phyloP scores from a whole-genome alignment of 176 grass and related monocot genomes.

The maize (Zea mays) region DNA sequence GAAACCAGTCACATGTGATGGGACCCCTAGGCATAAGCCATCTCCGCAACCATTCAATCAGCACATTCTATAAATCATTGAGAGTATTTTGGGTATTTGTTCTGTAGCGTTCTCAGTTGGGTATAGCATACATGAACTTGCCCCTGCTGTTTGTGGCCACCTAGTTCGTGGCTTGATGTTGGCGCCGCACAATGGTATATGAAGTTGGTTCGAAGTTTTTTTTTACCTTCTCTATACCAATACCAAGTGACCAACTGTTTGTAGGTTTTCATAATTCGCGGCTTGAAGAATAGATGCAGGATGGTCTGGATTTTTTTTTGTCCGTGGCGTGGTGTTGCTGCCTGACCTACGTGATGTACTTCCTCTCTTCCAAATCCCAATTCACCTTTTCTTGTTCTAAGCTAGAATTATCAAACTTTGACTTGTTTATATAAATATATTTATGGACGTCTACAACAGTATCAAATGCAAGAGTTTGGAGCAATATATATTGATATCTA shows the following conservation, averaged over 20 bases:
- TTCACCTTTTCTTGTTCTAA: no score
- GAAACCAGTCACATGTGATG: not conserved
- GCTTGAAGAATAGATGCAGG: conserved; percentile 2
- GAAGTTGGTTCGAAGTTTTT: not conserved
- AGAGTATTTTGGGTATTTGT: conserved; percentile 11
- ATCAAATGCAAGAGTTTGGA: no score
- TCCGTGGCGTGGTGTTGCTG: no score
- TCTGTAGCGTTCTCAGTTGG: conserved; percentile 24
- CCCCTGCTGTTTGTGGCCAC: no score
- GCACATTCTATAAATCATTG: conserved; percentile 23
- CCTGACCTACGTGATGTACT: no score
- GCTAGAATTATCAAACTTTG: no score
- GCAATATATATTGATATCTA: no score
- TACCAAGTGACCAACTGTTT: not conserved
- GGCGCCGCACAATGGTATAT: conserved; percentile 19
- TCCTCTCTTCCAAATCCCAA: no score
- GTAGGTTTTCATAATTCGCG: not conserved
- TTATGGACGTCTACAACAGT: no score
- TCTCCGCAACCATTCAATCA: conserved; percentile 6
- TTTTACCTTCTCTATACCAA: not conserved
- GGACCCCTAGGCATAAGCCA: not conserved
- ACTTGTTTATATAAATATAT: no score
- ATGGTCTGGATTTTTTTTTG: not conserved
- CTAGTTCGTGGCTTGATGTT: conserved; percentile 27
- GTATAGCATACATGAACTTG: no score